A percentile compares a stretch with the other conserved stretches of the same genome.
phyloP scores from a whole-genome alignment of 192 early-diverging fungal species.

The Podila epigama region DNA sequence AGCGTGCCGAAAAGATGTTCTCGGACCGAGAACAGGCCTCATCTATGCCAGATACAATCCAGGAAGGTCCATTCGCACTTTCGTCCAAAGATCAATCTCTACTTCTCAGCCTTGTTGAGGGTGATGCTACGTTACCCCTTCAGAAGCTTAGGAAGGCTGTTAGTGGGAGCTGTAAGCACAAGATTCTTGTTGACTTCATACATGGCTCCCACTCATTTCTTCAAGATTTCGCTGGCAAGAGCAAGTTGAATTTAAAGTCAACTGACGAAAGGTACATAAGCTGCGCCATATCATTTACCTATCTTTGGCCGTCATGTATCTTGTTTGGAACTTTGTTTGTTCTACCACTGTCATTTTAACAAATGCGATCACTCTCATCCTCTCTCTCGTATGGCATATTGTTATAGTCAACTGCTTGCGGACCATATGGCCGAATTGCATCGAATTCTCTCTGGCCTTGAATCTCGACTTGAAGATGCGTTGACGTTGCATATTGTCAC shows the following conservation, averaged over 20 bases:
- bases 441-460: neutral
- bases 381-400: neutral
- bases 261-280: no score
- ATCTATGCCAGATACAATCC: neutral
- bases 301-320: no score
- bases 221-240: neutral
- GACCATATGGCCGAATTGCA: constrained; percentile 23
- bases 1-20: neutral
- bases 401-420: neutral
- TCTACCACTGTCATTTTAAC: no score
- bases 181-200: constrained; percentile 26
- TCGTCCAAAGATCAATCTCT: constrained; percentile 1
- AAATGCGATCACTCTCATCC: neutral
- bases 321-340: no score
- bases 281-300: no score
- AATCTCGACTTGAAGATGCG: constrained; percentile 12
- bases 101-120: neutral
- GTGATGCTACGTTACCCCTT: neutral
- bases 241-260: neutral
- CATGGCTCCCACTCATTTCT: neutral
- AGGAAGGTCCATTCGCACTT: constrained; percentile 3
- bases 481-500: constrained; percentile 42
- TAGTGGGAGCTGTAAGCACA: constrained; percentile 34
- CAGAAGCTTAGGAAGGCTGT: constrained; percentile 28
- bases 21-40: neutral